Percentiles rank a stretch among this genome's conserved stretches.
Conservation (phyloP, 73 alveolate genomes). For the Paramecium tetraurelia region DNA sequence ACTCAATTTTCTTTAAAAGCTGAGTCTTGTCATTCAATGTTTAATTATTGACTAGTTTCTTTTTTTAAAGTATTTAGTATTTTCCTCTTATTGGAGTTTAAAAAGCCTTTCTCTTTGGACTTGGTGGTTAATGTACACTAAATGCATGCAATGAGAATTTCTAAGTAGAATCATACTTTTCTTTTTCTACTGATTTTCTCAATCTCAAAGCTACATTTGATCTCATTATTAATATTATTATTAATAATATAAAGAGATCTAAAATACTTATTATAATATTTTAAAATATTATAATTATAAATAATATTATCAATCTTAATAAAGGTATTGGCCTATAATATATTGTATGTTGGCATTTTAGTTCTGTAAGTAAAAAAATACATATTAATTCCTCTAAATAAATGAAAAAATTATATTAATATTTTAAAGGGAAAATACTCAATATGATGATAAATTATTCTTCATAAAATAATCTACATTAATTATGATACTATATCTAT, state of each 20-base stretch:
- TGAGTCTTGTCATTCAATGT: background rate
- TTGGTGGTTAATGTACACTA: background rate
- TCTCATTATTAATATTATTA: background rate
- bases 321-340: too few species aligned
- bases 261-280: background rate
- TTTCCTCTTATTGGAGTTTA: background rate
- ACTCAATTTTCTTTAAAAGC: background rate
- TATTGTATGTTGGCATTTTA: too few species aligned
- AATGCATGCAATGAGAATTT: background rate
- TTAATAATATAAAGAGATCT: background rate
- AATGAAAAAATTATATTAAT: background rate
- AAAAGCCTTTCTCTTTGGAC: background rate
- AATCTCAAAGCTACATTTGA: background rate
- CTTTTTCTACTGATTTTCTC: background rate
- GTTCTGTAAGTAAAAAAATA: background rate
- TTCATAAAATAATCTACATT: too few species aligned
- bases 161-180: background rate
- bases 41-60: background rate
- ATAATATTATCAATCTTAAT: too few species aligned
- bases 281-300: too few species aligned
- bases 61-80: background rate
- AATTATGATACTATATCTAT: too few species aligned
- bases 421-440: too few species aligned
- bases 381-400: background rate
- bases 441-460: too few species aligned